phyloP scores from a whole-genome alignment of 164 flowering plant species.

The Tetracentron sinense region DNA sequence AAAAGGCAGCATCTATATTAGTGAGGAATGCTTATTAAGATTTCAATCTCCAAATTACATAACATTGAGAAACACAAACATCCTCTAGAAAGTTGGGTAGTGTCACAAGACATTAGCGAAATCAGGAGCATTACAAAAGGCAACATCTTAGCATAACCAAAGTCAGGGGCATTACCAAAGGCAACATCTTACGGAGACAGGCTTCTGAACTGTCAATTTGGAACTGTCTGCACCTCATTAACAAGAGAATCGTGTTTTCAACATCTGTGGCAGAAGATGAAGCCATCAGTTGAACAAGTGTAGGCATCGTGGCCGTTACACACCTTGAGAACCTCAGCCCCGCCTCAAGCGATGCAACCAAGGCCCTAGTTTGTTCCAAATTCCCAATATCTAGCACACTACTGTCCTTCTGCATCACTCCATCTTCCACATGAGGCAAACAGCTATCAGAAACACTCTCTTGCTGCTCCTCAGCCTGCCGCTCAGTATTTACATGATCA shows the following conservation, averaged over 20 bases:
- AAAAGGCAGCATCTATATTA: slow-evolving; percentile 12
- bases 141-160: slow-evolving; percentile 69
- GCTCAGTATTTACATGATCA: slow-evolving; percentile 32
- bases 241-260: slow-evolving; percentile 80
- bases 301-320: slow-evolving; percentile 72
- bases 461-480: slow-evolving; percentile 23
- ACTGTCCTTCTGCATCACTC: slow-evolving; percentile 29
- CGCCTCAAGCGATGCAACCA: slow-evolving; percentile 97
- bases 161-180: slow-evolving; percentile 58
- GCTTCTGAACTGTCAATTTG: slow-evolving; percentile 93
- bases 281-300: slow-evolving; percentile 94
- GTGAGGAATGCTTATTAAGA: no score
- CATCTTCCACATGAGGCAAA: slow-evolving; percentile 38
- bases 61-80: slow-evolving; percentile 3
- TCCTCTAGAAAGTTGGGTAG: not conserved
- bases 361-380: slow-evolving; percentile 84
- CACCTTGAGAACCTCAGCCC: slow-evolving; percentile 86
- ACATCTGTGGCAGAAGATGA: slow-evolving; percentile 93
- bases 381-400: slow-evolving; percentile 79
- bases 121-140: slow-evolving; percentile 66
- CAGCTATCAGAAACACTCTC: slow-evolving; percentile 74
- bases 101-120: not conserved
- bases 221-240: slow-evolving; percentile 95
- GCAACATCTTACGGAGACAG: slow-evolving; percentile 92
- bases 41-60: no score